phyloP scores from a whole-genome alignment of 352 stramenopile genomes.

The Phytopythium delawarense region DNA sequence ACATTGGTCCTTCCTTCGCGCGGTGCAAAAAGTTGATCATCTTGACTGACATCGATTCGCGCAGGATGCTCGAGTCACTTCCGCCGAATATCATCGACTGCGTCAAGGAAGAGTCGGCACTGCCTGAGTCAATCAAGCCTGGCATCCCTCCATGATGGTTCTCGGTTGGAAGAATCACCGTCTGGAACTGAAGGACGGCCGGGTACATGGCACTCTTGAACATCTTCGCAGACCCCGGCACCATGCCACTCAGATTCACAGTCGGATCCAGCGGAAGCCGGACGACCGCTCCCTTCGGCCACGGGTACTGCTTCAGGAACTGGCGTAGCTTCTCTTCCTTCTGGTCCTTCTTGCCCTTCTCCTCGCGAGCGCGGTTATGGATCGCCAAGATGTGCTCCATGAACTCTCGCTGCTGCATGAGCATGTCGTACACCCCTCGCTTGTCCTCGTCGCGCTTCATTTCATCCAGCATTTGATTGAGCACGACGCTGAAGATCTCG shows the following conservation, averaged over 20 bases:
- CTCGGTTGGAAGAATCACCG: conserved; percentile 49
- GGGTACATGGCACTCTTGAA: conserved; percentile 99
- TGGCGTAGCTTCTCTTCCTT: conserved; percentile 95
- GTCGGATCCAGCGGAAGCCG: conserved; percentile 86
- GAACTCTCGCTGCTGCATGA: conserved; percentile 91
- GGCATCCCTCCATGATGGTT: conserved; percentile 15
- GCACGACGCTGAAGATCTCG: conserved; percentile 73
- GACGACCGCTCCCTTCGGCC: conserved; percentile 73
- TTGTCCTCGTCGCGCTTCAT: conserved; percentile 91
- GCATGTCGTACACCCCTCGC: conserved; percentile 87
- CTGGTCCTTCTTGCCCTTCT: conserved; percentile 93
- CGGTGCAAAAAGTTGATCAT: conserved; percentile 78
- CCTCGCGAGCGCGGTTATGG: conserved; percentile 90
- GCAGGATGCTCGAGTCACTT: conserved; percentile 46
- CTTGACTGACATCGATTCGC: conserved; percentile 67
- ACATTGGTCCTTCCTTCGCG: conserved; percentile 83
- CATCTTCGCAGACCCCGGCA: conserved; percentile 91
- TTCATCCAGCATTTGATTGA: conserved; percentile 93
- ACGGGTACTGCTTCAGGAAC: conserved; percentile 84
- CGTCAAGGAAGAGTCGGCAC: conserved; percentile 20
- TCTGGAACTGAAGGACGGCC: conserved; percentile 95
- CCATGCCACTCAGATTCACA: conserved; percentile 86
- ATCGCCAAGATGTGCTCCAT: conserved; percentile 92
- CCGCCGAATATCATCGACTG: conserved; percentile 51
- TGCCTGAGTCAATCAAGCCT: conserved; percentile 11